Conservation (phyloP, 768 basidiomycete genomes). For the Leccinum uliginosum region DNA sequence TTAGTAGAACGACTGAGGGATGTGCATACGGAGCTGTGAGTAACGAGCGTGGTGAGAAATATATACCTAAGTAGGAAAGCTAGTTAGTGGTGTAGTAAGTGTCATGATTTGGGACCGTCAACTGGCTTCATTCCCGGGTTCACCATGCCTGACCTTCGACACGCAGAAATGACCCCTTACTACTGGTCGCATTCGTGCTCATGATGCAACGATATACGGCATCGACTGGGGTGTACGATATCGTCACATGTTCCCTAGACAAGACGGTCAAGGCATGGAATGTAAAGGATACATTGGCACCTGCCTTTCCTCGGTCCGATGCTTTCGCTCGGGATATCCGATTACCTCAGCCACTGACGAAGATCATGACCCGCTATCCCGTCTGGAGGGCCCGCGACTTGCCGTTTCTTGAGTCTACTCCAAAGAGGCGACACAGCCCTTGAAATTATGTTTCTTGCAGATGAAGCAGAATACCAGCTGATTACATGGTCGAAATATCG, state of each 20-base stretch:
- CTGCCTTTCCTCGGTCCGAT: conserved; percentile 10
- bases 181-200: conserved; percentile 68
- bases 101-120: conserved; percentile 91
- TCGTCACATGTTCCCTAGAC: conserved; percentile 94
- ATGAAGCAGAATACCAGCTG: conserved; percentile 53
- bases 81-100: too few relatives aligned
- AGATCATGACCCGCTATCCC: conserved; percentile 76
- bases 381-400: conserved; percentile 92
- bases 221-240: conserved; percentile 90
- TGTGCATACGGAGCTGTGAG: too few relatives aligned
- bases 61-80: too few relatives aligned
- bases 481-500: conserved; percentile 89
- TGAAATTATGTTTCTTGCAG: conserved; percentile 50
- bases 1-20: too few relatives aligned
- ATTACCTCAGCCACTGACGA: conserved; percentile 37
- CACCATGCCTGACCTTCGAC: conserved; percentile 5
- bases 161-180: conserved; percentile 84
- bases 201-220: conserved; percentile 91
- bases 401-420: conserved; percentile 88
- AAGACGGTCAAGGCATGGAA: conserved; percentile 88
- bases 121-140: not conserved
- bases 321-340: conserved; percentile 10
- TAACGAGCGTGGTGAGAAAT: too few relatives aligned
- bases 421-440: conserved; percentile 82
- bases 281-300: conserved; percentile 20